phyloP scores from a whole-genome alignment of 2,329 filamentous ascomycete species.

The Colletotrichum falcatum region DNA sequence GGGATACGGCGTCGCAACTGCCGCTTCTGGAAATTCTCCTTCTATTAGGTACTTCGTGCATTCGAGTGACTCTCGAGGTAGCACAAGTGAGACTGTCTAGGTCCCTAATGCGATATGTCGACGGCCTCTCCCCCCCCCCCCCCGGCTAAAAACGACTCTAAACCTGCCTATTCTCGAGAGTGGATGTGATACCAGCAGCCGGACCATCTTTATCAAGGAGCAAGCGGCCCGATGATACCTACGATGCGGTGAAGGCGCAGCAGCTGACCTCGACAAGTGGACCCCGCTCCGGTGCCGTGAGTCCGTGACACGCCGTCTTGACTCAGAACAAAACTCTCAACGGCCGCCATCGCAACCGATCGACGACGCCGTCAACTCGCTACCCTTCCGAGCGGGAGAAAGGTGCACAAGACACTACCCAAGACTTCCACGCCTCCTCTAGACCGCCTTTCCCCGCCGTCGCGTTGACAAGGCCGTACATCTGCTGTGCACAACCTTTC shows the following conservation, averaged over 20 bases:
- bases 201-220: background rate
- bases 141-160: background rate
- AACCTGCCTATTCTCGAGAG: background rate
- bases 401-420: background rate
- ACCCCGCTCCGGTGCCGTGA: conserved; percentile 7
- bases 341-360: conserved; percentile 13
- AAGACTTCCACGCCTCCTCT: conserved; percentile 6
- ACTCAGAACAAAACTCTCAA: conserved; percentile 24
- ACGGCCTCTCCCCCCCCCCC: background rate
- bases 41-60: background rate
- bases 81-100: background rate
- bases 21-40: background rate
- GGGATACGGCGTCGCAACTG: conserved; percentile 3
- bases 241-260: conserved; percentile 13
- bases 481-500: background rate
- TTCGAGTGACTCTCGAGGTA: background rate
- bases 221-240: conserved; percentile 2
- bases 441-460: background rate
- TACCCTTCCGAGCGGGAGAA: background rate
- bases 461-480: background rate
- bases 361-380: background rate
- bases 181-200: background rate
- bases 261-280: conserved; percentile 27
- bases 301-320: conserved; percentile 27
- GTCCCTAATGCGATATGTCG: background rate